These are phyloP conservation scores for Clohesyomyces aquaticus DNA, from an alignment of 495 filamentous ascomycete species.

Conservation along the genomic window DNA sequence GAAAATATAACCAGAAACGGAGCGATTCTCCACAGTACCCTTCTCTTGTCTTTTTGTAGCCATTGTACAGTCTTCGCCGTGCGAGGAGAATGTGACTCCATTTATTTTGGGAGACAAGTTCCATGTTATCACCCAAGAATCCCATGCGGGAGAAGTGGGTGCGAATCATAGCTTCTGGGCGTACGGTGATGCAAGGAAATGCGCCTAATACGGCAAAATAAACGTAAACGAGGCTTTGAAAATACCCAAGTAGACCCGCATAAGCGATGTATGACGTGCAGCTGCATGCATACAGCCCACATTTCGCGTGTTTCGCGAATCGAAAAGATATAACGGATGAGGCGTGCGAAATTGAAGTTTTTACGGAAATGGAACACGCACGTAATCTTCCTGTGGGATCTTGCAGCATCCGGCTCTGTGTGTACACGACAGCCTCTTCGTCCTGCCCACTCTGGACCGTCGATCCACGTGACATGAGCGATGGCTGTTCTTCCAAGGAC, in stretches of 20 bases:
- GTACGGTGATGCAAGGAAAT: background rate
- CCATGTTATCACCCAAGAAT: too few species aligned
- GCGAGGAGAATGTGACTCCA: too few species aligned
- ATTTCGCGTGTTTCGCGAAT: background rate
- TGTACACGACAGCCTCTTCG: slow-evolving; percentile 63
- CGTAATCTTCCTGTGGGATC: slow-evolving; percentile 61
- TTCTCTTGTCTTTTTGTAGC: background rate
- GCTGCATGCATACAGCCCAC: background rate
- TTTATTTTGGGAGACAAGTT: too few species aligned
- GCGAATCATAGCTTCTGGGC: background rate
- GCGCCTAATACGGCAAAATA: background rate
- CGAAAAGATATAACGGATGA: background rate
- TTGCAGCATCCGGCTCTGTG: slow-evolving; percentile 61
- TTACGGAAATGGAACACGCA: slow-evolving; percentile 45
- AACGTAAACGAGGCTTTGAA: background rate
- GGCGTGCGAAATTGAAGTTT: background rate
- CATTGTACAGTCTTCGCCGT: background rate
- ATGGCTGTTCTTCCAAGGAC: slow-evolving; percentile 18
- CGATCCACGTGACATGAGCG: slow-evolving; percentile 52
- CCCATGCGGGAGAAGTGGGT: too few species aligned
- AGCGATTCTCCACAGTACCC: background rate
- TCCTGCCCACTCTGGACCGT: slow-evolving; percentile 52
- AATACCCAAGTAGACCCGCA: background rate
- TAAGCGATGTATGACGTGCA: slow-evolving; percentile 3
- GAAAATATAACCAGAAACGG: background rate